Conservation (phyloP, 306 rosid genomes). For the Vigna angularis region DNA sequence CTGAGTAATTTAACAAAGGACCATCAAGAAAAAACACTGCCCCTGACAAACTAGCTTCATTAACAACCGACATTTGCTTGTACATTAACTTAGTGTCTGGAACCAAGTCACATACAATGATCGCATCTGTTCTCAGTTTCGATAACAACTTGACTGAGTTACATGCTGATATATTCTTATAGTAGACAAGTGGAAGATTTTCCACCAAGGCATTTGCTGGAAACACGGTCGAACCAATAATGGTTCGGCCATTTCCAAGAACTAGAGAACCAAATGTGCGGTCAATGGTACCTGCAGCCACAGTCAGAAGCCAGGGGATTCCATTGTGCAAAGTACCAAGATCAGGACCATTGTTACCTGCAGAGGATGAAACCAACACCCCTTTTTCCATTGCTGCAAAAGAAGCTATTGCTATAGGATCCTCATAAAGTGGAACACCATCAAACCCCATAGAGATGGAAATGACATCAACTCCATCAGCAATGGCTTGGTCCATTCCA, state of each 20-base stretch:
- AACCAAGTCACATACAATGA: constrained; percentile 42
- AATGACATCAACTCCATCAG: constrained; percentile 52
- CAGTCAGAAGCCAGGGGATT: constrained; percentile 41
- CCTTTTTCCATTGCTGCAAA: constrained; percentile 52
- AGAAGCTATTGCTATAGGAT: constrained; percentile 44
- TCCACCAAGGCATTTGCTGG: constrained; percentile 38
- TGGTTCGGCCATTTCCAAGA: constrained; percentile 44
- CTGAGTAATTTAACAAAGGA: background rate
- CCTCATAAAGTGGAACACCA: constrained; percentile 33
- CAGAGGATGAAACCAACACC: constrained; percentile 41
- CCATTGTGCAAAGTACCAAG: constrained; percentile 37
- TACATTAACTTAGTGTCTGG: background rate
- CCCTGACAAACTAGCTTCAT: constrained; percentile 21
- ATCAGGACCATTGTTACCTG: constrained; percentile 13
- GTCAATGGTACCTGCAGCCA: constrained; percentile 40
- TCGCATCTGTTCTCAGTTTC: background rate
- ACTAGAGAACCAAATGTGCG: constrained; percentile 37
- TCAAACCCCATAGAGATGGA: constrained; percentile 42
- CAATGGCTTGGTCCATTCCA: constrained; percentile 44
- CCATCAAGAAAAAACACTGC: constrained; percentile 42
- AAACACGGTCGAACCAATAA: constrained; percentile 48
- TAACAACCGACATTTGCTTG: background rate
- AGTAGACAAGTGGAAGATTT: constrained; percentile 39
- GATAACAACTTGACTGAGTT: constrained; percentile 31
- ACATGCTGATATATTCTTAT: constrained; percentile 42